Percentiles rank a stretch among this genome's conserved stretches.
Evolutionary conservation across 2,329 filamentous ascomycete species (phyloP).

Genomic region (Blastomyces gilchristii): DNA sequence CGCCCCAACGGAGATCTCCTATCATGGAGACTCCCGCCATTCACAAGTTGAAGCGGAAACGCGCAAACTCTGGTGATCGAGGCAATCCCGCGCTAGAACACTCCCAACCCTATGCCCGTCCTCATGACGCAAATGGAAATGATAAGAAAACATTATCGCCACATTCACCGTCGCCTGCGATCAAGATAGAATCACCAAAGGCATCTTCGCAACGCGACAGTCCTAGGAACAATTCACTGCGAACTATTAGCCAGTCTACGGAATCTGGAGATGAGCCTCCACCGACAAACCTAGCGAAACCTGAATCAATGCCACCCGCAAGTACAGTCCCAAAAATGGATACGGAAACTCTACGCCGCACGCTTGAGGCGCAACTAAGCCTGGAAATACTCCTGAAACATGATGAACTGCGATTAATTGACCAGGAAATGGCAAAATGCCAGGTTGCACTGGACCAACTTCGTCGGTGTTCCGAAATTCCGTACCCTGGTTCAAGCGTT

Average conservation of each 20-base stretch:
- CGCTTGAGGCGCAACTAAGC: conserved; percentile 77
- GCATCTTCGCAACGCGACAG: background rate
- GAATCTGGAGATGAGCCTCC: background rate
- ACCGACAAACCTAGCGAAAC: conserved; percentile 1
- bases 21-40: conserved; percentile 20
- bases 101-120: background rate
- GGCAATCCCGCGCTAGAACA: conserved; percentile 7
- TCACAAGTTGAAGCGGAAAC: conserved; percentile 49
- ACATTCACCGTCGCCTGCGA: background rate
- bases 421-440: conserved; percentile 93
- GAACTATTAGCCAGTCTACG: background rate
- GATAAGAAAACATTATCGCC: background rate
- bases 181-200: background rate
- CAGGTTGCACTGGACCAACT: conserved; percentile 89
- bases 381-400: conserved; percentile 91
- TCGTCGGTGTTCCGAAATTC: conserved; percentile 81
- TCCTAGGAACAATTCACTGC: background rate
- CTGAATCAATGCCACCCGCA: background rate
- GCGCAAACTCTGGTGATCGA: conserved; percentile 40
- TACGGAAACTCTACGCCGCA: conserved; percentile 51
- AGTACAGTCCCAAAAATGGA: conserved; percentile 16
- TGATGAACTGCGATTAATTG: conserved; percentile 83
- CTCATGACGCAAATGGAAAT: conserved; percentile 6
- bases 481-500: conserved; percentile 64
- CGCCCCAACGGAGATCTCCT: conserved; percentile 25